Base-by-base conservation (phyloP, 495 filamentous ascomycete genomes). In the Apiosordaria backusii region DNA sequence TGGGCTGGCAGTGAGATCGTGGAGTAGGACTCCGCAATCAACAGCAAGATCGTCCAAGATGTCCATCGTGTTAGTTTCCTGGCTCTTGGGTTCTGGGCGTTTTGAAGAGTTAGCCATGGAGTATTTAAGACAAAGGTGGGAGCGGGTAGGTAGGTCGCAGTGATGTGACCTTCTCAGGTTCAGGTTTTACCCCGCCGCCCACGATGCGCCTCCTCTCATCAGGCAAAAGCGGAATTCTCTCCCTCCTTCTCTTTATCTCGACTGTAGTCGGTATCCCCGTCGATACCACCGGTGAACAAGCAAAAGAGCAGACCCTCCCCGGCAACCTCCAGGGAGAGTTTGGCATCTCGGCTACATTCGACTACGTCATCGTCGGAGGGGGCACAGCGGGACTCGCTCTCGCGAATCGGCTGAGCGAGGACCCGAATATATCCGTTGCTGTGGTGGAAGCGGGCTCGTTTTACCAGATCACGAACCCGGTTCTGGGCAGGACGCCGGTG, bases 311-410 rank as follows among this genome's bases (percentile, higher is more conserved):
- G 35, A 15, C 9, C 18, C 25, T n/a, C 27, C 35, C 19, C 4
- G 19, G 26, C 27, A 62, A n/a, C 35, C n/a, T 45, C 24, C 18
- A 24, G 24, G 27, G 26, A n/a, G 29, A 50, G 35, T 45, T 27
- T 27, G 25, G 25, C 22, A 24, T 25, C 16, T 21, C 19, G 3
- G 21, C n/a, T 7, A 58, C 26, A 18, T 71, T 68, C 15, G 71
- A 76, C 59, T 65, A 70, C n/a, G 57, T 76, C 25, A 73, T 76
- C 26, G 68, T 74, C 1, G 74, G 74, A 19, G 75, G 81, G 53
- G 83, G 82, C 4, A 79, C 80, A 40, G 77, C 79, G 15, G 83
- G 82, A 50, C 77, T 80, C 23, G 82, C 83, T 7, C 68, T 85
- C 5, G 83, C 83, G 26, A 74, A 74, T 45, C 76, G 81, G 18